A percentile compares a stretch with the other conserved stretches of the same genome.
Conservation (phyloP, 768 basidiomycete species). For the Rhodosporidiobolus sp. region DNA sequence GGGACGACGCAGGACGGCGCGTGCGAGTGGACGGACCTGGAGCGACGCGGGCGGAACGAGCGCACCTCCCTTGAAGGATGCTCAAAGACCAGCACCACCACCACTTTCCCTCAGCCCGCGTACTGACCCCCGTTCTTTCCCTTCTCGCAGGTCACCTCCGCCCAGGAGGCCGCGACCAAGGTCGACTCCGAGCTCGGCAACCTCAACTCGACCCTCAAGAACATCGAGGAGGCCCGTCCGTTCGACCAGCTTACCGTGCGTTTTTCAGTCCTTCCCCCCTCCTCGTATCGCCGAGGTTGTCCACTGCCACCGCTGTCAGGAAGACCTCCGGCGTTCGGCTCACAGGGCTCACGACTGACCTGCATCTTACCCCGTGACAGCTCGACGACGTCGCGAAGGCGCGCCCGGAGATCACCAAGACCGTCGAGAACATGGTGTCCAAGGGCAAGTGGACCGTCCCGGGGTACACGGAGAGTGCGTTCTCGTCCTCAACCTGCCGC, state of each 20-base stretch:
- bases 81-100: background rate
- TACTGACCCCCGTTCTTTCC: background rate
- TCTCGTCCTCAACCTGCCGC: background rate
- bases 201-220: slow-evolving; percentile 86
- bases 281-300: too few species aligned
- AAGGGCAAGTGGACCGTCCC: slow-evolving; percentile 99
- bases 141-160: slow-evolving; percentile 67
- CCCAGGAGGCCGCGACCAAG: slow-evolving; percentile 81
- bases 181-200: slow-evolving; percentile 86
- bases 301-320: too few species aligned
- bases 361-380: slow-evolving; percentile 51
- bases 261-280: slow-evolving; percentile 24
- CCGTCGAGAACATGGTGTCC: slow-evolving; percentile 90
- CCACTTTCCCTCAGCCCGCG: background rate
- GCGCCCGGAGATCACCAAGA: slow-evolving; percentile 84
- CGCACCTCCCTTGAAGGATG: too few species aligned
- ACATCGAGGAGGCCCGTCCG: slow-evolving; percentile 95
- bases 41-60: too few species aligned
- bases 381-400: slow-evolving; percentile 84
- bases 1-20: too few species aligned
- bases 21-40: too few species aligned
- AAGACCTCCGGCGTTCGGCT: too few species aligned
- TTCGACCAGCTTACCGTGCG: slow-evolving; percentile 93
- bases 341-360: too few species aligned
- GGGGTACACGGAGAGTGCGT: slow-evolving; percentile 56